Evolutionary conservation across 176 grass and related monocot genomes (phyloP), one percentile per base, ranked within the genome.

Genomic region (Juncus inflexus): DNA sequence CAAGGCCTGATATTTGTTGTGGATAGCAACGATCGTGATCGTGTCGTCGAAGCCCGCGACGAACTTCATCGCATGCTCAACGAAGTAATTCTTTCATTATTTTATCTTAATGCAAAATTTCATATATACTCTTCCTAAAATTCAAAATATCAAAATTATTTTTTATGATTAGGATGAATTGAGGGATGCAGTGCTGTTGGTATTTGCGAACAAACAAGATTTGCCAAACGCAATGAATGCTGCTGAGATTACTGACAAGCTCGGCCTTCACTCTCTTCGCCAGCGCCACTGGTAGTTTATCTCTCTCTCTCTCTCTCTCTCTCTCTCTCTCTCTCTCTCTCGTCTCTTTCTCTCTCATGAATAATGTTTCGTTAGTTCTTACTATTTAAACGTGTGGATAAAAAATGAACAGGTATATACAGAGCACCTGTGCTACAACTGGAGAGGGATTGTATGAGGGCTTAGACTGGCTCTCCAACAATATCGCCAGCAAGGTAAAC

Each of bases 41-140:
- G 66, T 69, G 66, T 69, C 12, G 47, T 69, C 13, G 66, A 69
- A 53, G 66, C 66, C 52, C 52, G 66, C 35, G 66, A 69, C 40
- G 66, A 69, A 53, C 66, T 69, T 28, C 66, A 69, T 54, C 66
- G 66, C 51, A 69, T 69, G 66, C 66, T 69, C 66, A 69, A 69
- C 56, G 66, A 69, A 52, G 66, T 69, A 69, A 28, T 28, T 28
- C 19, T 28, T 28, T 28, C 37, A 47, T 7, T 57, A 15, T 57
- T 12, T 57, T 4, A 57, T 15, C 3, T 15, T 14, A 15, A 12
- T 52, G 2, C 49, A 8, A 52, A 52, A 52, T 52, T 52, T 52
- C 12, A 12, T 52, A 16, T 15, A 14, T 15, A 6, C 2, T 1
- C 54, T 57, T 57, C 12, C 54, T 1, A n/a, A 5, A 15, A 15